Evolutionary conservation across 768 basidiomycete genomes (phyloP).

Genomic region (Coprinopsis sp.): DNA sequence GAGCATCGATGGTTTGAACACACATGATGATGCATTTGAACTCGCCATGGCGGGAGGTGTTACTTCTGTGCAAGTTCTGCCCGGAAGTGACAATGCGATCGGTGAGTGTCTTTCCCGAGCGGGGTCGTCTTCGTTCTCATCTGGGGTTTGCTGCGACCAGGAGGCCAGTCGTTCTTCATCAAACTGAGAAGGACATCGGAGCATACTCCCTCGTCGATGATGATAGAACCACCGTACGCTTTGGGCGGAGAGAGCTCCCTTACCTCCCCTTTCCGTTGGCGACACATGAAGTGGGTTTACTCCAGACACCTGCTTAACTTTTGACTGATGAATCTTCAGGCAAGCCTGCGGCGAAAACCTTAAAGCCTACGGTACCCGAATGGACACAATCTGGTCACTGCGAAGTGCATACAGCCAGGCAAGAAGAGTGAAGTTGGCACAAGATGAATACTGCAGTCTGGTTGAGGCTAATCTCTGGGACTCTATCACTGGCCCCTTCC

Average conservation of each 20-base stretch:
- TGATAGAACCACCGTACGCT: conserved; percentile 75
- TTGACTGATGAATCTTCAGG: conserved; percentile 24
- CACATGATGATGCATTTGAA: conserved; percentile 71
- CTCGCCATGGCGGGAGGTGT: conserved; percentile 84
- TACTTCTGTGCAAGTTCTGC: conserved; percentile 77
- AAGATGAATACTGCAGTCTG: conserved; percentile 67
- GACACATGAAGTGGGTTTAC: conserved; percentile 68
- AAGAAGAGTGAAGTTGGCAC: conserved; percentile 57
- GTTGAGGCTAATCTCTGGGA: conserved; percentile 49
- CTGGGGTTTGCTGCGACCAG: conserved; percentile 30
- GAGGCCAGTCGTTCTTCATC: conserved; percentile 84
- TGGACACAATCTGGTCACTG: conserved; percentile 78
- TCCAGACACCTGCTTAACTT: not conserved
- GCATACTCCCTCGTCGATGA: conserved; percentile 73
- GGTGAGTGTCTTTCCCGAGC: conserved; percentile 35
- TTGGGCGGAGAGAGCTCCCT: conserved; percentile 44
- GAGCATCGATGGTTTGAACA: conserved; percentile 81
- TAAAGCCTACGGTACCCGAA: conserved; percentile 49
- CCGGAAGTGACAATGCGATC: conserved; percentile 73
- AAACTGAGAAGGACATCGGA: conserved; percentile 78
- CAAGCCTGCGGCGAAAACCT: conserved; percentile 61
- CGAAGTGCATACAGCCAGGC: conserved; percentile 79
- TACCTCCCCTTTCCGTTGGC: conserved; percentile 53
- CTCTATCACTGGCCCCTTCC: conserved; percentile 44
- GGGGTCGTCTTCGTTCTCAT: not conserved